Base-by-base conservation (phyloP, 2,329 filamentous ascomycete species). In the Aspergillus pseudoviridinutans region DNA sequence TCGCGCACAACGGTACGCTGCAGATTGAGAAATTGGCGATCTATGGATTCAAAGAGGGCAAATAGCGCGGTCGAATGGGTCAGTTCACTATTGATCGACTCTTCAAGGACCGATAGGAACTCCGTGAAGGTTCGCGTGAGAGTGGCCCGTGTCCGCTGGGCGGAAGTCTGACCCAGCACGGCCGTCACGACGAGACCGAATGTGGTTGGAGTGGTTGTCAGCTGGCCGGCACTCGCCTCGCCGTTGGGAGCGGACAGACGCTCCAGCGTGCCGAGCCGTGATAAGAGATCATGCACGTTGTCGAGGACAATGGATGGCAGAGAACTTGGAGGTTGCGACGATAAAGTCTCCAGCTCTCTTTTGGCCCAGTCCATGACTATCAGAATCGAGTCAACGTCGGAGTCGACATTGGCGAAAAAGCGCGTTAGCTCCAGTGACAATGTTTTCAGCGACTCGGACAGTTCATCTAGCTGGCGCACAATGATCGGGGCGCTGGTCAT, bases 331-430 rank as follows among this genome's bases (percentile, higher is more conserved):
- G 86, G 84, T 22, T 83, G 77, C 24, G 80, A 80, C 60, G 86
- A 84, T 56, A 94, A 78, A 49, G 87, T 86, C 59, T 86, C 81
- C 14, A 97, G 84, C 73, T 97, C 92, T 63, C 92, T 87, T 69
- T 89, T 89, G 14, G 91, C 90, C 93, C 93, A 97, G 71, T 96
- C 91, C 92, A 97, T 97, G 53, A 95, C 91, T 59, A 94, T 88
- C 38, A 97, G 82, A 64, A 97, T 96, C 59, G 89, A 88, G 71
- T 97, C 93, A 66, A 97, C 89, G 68, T 97, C 93, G 27, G 91
- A 90, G 67, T 97, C 91, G 12, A 97, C 91, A 63, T 92, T 91
- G 53, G 92, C 90, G 72, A 97, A 96, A 79, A 97, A 97, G 68
- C 88, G 87, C 7, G 90, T 96, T 64, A 97, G 83, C 71, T 96